Percentiles rank a stretch among this genome's conserved stretches.
phyloP scores from a whole-genome alignment of 163 green algal genomes.

The Scenedesmus sp. region DNA sequence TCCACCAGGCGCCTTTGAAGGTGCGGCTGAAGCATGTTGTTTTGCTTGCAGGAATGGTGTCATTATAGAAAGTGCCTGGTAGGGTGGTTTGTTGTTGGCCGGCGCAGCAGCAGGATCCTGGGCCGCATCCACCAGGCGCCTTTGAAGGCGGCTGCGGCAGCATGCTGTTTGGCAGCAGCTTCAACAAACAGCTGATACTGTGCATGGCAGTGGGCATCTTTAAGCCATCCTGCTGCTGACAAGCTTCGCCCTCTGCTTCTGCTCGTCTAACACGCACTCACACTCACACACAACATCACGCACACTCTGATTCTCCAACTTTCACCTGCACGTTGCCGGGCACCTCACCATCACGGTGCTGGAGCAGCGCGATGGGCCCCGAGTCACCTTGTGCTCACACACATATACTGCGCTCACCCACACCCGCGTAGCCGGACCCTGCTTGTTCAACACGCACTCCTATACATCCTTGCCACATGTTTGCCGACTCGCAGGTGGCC shows the following conservation, averaged over 20 bases:
- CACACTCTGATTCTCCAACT: too few relatives aligned
- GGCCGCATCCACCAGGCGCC: constrained; percentile 85
- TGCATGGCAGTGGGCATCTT: background rate
- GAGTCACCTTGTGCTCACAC: constrained; percentile 90
- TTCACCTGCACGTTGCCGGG: constrained; percentile 54
- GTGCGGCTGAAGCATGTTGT: too few relatives aligned
- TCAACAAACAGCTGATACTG: too few relatives aligned
- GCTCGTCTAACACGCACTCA: background rate
- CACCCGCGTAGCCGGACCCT: background rate
- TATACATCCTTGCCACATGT: too few relatives aligned
- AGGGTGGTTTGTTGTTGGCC: constrained; percentile 85
- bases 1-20: constrained; percentile 78
- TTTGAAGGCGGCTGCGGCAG: too few relatives aligned
- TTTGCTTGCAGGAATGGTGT: too few relatives aligned
- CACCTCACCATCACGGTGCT: constrained; percentile 94
- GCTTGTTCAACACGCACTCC: background rate
- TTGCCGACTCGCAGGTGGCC: constrained; percentile 52
- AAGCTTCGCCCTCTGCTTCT: background rate
- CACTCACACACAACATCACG: too few relatives aligned
- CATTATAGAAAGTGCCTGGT: too few relatives aligned
- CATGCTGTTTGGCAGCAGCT: background rate
- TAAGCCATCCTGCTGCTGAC: background rate
- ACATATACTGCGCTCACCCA: background rate
- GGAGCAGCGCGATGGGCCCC: constrained; percentile 88
- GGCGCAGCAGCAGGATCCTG: constrained; percentile 91